Percentiles rank a stretch among this genome's conserved stretches.
These are phyloP conservation scores for Rhizophagus prolifer DNA, from an alignment of 192 early-diverging fungal species.

Conservation along the genomic window DNA sequence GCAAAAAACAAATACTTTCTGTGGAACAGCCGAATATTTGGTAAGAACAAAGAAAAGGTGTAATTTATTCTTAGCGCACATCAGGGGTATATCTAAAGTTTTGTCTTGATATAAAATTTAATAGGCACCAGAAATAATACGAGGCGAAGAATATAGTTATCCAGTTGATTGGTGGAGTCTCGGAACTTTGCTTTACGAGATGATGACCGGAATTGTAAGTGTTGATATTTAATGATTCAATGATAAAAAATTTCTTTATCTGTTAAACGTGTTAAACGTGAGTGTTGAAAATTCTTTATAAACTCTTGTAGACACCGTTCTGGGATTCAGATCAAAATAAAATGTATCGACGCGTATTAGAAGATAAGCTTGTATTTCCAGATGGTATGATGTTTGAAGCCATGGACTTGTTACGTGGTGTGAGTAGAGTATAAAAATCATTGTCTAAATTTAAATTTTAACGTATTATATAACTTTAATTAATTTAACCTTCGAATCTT, in stretches of 20 bases:
- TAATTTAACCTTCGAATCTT: too few relatives aligned
- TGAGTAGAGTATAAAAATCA: constrained; percentile 35
- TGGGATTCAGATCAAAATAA: constrained; percentile 56
- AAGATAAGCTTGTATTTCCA: constrained; percentile 54
- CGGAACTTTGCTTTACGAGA: constrained; percentile 90
- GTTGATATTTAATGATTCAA: too few relatives aligned
- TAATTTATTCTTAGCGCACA: not conserved
- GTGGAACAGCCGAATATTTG: constrained; percentile 79
- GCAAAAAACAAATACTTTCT: constrained; percentile 61
- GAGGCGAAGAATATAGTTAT: constrained; percentile 60
- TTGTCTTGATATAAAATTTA: too few relatives aligned
- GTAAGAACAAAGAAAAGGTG: constrained; percentile 26
- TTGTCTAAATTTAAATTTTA: not conserved
- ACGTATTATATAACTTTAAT: not conserved
- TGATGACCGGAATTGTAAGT: constrained; percentile 74
- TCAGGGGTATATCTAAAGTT: not conserved
- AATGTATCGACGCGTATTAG: constrained; percentile 60
- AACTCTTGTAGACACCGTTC: constrained; percentile 46
- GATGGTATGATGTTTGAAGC: constrained; percentile 43
- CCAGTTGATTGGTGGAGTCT: constrained; percentile 92
- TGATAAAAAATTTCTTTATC: too few relatives aligned
- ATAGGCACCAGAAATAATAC: constrained; percentile 77
- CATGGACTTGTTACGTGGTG: constrained; percentile 45
- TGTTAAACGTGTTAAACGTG: too few relatives aligned
- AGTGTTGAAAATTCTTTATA: not conserved